Conservation (phyloP, 83 land plant genomes). For the Picea mariana region DNA sequence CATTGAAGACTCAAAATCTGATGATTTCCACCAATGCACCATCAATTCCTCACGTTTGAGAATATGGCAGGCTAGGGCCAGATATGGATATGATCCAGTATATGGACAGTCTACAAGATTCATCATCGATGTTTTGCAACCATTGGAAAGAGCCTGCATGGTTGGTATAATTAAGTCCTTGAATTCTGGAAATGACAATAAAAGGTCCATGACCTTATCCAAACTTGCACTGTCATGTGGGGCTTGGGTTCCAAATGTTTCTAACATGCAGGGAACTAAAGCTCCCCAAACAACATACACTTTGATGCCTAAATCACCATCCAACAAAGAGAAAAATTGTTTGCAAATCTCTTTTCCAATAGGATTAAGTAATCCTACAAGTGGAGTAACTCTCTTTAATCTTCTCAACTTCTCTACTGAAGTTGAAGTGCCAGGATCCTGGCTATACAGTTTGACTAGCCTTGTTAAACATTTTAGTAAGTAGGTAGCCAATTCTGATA, state of each 20-base stretch:
- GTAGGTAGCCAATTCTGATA: conserved; percentile 36
- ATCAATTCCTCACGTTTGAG: conserved; percentile 79
- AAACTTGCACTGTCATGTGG: conserved; percentile 81
- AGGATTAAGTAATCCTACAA: conserved; percentile 51
- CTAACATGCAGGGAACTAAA: conserved; percentile 69
- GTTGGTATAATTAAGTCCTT: conserved; percentile 40
- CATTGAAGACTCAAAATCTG: conserved; percentile 65
- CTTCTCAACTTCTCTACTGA: conserved; percentile 73
- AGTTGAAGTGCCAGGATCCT: conserved; percentile 49
- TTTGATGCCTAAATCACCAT: conserved; percentile 14
- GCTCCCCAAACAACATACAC: conserved; percentile 77
- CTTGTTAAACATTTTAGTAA: conserved; percentile 74
- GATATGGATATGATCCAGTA: conserved; percentile 82
- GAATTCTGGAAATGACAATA: conserved; percentile 50
- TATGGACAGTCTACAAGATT: conserved; percentile 76
- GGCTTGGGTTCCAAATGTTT: conserved; percentile 56
- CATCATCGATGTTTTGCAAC: conserved; percentile 75
- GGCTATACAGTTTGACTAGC: conserved; percentile 62
- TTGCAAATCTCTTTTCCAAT: conserved; percentile 67
- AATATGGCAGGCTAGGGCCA: conserved; percentile 85
- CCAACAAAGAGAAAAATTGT: conserved; percentile 41
- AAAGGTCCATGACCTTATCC: conserved; percentile 63
- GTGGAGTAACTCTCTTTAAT: conserved; percentile 50
- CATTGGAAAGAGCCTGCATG: conserved; percentile 62
- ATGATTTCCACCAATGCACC: conserved; percentile 72